These are phyloP conservation scores for Cryptosporidium felis DNA, from an alignment of 169 alveolate genomes.

Conservation along the genomic window DNA sequence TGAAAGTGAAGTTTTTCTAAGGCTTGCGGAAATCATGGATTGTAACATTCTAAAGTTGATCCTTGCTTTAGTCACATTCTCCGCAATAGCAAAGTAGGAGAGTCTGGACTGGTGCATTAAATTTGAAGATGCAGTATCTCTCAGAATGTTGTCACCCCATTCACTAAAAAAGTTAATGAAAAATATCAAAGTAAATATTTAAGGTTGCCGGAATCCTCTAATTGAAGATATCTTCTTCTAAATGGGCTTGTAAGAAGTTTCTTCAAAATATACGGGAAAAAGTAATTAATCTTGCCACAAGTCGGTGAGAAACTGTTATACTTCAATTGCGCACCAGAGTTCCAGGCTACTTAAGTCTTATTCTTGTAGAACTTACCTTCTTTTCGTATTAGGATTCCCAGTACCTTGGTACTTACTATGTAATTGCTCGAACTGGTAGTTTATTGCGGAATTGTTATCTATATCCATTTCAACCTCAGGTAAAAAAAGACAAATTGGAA, in stretches of 20 bases:
- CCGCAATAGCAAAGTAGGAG: slow-evolving; percentile 90
- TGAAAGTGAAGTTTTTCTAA: too few species aligned
- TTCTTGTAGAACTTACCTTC: slow-evolving; percentile 81
- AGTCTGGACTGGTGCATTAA: slow-evolving; percentile 90
- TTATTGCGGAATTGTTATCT: slow-evolving; percentile 86
- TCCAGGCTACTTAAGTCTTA: too few species aligned
- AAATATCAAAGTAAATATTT: too few species aligned
- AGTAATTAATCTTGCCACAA: too few species aligned
- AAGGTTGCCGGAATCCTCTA: too few species aligned
- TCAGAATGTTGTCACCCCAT: slow-evolving; percentile 89
- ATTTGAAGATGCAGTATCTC: slow-evolving; percentile 92
- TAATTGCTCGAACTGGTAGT: slow-evolving; percentile 92
- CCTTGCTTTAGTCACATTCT: slow-evolving; percentile 86
- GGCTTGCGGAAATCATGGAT: slow-evolving; percentile 58
- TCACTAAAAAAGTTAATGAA: slow-evolving; percentile 81
- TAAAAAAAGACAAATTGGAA: neutral
- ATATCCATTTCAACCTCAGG: slow-evolving; percentile 76
- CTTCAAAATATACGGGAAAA: too few species aligned
- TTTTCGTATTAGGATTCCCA: slow-evolving; percentile 91
- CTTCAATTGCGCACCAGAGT: too few species aligned
- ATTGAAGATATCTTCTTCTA: too few species aligned
- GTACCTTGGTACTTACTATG: slow-evolving; percentile 95
- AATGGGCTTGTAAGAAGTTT: too few species aligned
- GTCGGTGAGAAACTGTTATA: too few species aligned
- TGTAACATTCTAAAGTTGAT: slow-evolving; percentile 79